phyloP scores from a whole-genome alignment of 805 yeast genomes.

The Barnettozyma sucrosica region DNA sequence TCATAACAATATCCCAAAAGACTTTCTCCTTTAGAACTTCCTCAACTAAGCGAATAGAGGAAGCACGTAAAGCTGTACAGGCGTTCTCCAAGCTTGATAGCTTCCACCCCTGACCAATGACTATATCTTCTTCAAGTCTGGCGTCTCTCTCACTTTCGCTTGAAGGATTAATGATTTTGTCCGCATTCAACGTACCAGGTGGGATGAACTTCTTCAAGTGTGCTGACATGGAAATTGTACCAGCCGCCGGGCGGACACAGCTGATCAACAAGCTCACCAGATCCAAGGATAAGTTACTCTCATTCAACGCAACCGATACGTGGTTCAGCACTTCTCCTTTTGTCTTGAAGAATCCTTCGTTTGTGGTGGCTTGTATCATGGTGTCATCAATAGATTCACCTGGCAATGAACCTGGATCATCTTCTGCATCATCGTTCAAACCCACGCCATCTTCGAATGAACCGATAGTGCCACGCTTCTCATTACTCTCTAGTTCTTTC shows the following conservation, averaged over 20 bases:
- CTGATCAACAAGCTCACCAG: conserved; percentile 80
- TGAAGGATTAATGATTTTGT: conserved; percentile 23
- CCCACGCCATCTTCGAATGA: too few species aligned
- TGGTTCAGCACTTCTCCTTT: conserved; percentile 48
- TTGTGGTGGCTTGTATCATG: conserved; percentile 19
- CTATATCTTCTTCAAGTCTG: conserved; percentile 20
- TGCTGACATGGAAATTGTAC: conserved; percentile 83
- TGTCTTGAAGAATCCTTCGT: conserved; percentile 39
- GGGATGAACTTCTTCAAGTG: conserved; percentile 70
- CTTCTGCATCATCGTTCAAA: conserved; percentile 1
- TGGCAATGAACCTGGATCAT: not conserved
- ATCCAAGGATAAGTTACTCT: conserved; percentile 82
- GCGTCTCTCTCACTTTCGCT: conserved; percentile 21
- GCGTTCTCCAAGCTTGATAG: conserved; percentile 58
- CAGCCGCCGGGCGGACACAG: conserved; percentile 77
- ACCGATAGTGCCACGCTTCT: too few species aligned
- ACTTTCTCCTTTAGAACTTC: conserved; percentile 56
- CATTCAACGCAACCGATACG: conserved; percentile 71
- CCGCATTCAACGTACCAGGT: conserved; percentile 61
- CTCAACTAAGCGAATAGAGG: conserved; percentile 44
- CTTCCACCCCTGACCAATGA: conserved; percentile 69
- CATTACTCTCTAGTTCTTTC: conserved; percentile 35
- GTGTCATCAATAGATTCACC: not conserved
- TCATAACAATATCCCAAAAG: conserved; percentile 53
- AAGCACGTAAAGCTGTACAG: conserved; percentile 41